Evolutionary conservation across 148 eudicot genomes (phyloP), one percentile per base, ranked within the genome.

Genomic region (Chenopodium berlandieri): DNA sequence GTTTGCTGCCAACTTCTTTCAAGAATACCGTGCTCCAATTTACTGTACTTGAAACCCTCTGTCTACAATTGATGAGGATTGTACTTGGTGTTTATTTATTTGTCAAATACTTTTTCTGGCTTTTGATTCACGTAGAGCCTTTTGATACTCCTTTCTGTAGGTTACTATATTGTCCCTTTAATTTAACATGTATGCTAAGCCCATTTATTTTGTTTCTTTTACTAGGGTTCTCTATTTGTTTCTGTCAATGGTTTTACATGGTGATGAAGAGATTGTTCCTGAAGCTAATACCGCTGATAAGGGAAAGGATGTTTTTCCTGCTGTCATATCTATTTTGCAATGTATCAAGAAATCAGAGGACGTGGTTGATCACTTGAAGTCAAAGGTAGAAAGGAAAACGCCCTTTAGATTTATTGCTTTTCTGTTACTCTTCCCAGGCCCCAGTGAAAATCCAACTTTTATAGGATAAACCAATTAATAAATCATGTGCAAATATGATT

Each of bases 171-270:
- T 69, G 76, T 58, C 44, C 22, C 13, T 40, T 14, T 12, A 7
- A 20, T 67, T 16, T 10, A 34, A 27, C 9, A 25, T 80, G 25
- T 22, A 23, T 66, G 62, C 58, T 73, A 16, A 56, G 37, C 19
- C 20, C 22, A 3, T 13, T 44, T 31, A 12, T 60, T 40, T 64
- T 80, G 63, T 83, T 85, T 30, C 27, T 52, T 48, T 58, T 78
- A 83, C 80, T 85, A 96, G 99, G 94, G 81, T 91, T 78, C 88
- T 94, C 86, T 83, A 92, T 85, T 82, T 97, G 60, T 92, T 97
- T 88, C 90, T 97, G 64, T 94, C 98, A 20, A 90, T 89, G 94
- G 87, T 94, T 80, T 75, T 91, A 83, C 92, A 78, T 84, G 95
- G 93, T 81, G 94, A 89, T 71, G 95, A 90, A 79, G 98, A 94